phyloP scores from a whole-genome alignment of 2,329 filamentous ascomycete species.

The Thielaviopsis punctulata region DNA sequence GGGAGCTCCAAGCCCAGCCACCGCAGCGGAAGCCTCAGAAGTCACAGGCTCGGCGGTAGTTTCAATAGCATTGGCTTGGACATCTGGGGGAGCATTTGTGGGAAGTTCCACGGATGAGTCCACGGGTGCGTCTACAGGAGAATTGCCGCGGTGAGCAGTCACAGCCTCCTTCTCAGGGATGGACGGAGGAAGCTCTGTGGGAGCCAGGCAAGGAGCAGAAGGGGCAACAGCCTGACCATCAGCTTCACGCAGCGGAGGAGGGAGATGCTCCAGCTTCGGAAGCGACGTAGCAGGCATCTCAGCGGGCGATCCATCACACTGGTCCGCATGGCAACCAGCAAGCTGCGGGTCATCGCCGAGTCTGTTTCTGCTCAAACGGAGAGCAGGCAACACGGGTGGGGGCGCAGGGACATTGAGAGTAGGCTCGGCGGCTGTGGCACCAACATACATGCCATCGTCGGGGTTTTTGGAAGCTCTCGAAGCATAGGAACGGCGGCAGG shows the following conservation, averaged over 20 bases:
- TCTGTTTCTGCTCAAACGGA: not conserved
- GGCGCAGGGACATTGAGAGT: not conserved
- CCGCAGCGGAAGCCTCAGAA: too few relatives aligned
- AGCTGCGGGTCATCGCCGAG: not conserved
- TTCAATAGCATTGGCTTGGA: too few relatives aligned
- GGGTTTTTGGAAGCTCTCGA: too few relatives aligned
- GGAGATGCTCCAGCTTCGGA: not conserved
- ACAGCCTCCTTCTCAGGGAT: not conserved
- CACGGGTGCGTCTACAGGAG: too few relatives aligned
- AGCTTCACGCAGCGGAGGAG: too few relatives aligned
- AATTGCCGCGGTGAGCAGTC: too few relatives aligned
- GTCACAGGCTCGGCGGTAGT: too few relatives aligned
- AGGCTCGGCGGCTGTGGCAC: not conserved
- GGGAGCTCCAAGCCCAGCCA: not conserved
- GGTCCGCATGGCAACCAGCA: not conserved
- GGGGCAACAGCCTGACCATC: not conserved
- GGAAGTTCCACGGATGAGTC: too few relatives aligned
- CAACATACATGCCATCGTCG: not conserved
- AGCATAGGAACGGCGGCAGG: not conserved
- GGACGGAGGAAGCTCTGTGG: not conserved
- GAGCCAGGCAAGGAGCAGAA: not conserved
- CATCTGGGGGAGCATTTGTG: too few relatives aligned
- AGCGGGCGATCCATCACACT: not conserved
- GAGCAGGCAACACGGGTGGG: not conserved
- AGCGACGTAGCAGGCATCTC: not conserved